Evolutionary conservation across 2,329 filamentous ascomycete genomes (phyloP), one percentile per base, ranked within the genome.

Genomic region (Penicillium sp.): DNA sequence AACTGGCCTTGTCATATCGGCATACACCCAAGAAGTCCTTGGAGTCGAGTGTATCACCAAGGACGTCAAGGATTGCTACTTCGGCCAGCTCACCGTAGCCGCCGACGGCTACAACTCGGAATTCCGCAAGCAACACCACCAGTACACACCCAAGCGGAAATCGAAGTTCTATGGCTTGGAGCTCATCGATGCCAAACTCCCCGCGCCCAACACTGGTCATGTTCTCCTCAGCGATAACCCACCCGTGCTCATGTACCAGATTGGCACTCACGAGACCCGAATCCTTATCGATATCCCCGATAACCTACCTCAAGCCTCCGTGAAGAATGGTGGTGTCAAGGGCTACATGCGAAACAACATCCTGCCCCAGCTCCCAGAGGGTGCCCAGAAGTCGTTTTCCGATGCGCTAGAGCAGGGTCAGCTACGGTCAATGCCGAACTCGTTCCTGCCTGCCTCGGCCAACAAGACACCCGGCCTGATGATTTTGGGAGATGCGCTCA

Each of bases 151-250:
- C 7, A 73, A 88, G 48, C 85, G 91, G 46, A 87, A 87, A 68
- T 92, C 88, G 68, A 94, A 91, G 76, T 99, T 99, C 79, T 97
- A 90, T 79, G 94, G 88, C 11, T 84, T 99, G 34, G 93, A 99
- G 74, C 83, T 99, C 61, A 90, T 94, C 70, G 92, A 97, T 73
- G 91, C 90, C 55, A 82, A 87, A 25, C 84, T 97, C 10, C 91
- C 92, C 2, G 81, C 84, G 51, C 84, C 87, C 2, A 80, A 86
- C 60, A 90, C 91, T 72, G 94, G 93, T 21, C 92, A 96, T 75
- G 93, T 99, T 63, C 81, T 97, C 53, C 89, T 99, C 60, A 88
- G 88, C 67, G 84, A 90, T 62, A 83, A 85, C 45, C 80, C 86
- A 0, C 93, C 94, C 0, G 86, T 96, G 34, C 86, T 99, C 25